These are phyloP conservation scores for Malus hybrid DNA, from an alignment of 331 rosid genomes.

Conservation along the genomic window DNA sequence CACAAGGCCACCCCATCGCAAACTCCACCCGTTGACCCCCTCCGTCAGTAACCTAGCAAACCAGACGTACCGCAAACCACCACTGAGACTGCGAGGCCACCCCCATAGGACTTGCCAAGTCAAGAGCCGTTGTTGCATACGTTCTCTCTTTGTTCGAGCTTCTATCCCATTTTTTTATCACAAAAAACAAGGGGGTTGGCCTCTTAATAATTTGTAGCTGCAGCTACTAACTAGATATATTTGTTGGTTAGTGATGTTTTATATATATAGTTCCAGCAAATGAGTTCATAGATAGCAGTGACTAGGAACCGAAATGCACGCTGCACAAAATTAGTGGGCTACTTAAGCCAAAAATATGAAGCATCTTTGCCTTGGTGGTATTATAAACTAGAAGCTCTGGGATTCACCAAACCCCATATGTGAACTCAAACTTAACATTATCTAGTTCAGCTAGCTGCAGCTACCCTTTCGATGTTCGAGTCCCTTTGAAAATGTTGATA, in stretches of 20 bases:
- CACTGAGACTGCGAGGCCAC: too few relatives aligned
- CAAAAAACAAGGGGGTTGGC: not conserved
- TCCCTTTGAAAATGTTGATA: not conserved
- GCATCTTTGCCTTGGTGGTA: not conserved
- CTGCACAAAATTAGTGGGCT: slow-evolving; percentile 18
- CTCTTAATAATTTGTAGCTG: not conserved
- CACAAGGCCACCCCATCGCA: too few relatives aligned
- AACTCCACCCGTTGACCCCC: too few relatives aligned
- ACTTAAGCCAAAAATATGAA: slow-evolving; percentile 12
- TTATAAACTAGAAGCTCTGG: slow-evolving; percentile 12
- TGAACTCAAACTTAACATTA: not conserved
- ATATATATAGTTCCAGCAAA: not conserved
- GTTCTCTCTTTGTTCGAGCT: too few relatives aligned
- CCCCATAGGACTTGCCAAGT: too few relatives aligned
- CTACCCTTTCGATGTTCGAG: not conserved
- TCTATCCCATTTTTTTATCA: too few relatives aligned
- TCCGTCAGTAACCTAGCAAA: too few relatives aligned
- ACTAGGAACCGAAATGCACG: slow-evolving; percentile 11
- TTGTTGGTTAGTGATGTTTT: not conserved
- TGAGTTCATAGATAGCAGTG: not conserved
- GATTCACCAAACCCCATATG: not conserved
- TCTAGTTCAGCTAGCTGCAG: not conserved
- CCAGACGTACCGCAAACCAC: too few relatives aligned
- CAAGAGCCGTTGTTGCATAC: too few relatives aligned
- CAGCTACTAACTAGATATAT: not conserved